Evolutionary conservation across 192 early-diverging fungal species (phyloP).

Genomic region (Coemansia umbellata): DNA sequence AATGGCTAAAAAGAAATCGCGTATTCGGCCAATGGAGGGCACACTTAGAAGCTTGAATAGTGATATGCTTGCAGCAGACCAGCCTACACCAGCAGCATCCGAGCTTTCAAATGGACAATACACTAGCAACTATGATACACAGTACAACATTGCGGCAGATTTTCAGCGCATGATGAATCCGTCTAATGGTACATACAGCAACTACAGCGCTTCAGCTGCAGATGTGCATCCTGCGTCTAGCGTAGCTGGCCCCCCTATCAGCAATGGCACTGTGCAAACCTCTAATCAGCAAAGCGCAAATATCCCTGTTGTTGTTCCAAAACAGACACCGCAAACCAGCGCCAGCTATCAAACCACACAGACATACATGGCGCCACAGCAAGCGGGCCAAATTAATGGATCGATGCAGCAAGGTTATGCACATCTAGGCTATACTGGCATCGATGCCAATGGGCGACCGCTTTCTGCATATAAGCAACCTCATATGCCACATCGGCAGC

Average conservation of each 20-base stretch:
- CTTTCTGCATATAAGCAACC: conserved; percentile 12
- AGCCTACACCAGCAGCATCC: background rate
- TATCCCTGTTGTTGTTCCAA: no score
- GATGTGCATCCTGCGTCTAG: background rate
- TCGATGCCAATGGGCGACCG: conserved; percentile 20
- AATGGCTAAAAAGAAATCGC: conserved; percentile 28
- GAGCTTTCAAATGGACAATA: no score
- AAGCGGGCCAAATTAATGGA: background rate
- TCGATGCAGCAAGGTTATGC: conserved; percentile 7
- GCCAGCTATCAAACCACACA: background rate
- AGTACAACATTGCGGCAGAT: conserved; percentile 21
- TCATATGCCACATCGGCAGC: background rate
- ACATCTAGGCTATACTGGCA: conserved; percentile 3
- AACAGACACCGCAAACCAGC: background rate
- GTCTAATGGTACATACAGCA: conserved; percentile 4
- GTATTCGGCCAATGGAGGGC: conserved; percentile 17
- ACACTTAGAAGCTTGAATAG: background rate
- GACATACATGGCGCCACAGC: background rate
- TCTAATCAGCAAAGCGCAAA: no score
- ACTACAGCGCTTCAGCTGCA: background rate
- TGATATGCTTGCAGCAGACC: background rate
- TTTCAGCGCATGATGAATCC: conserved; percentile 36
- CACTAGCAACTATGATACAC: conserved; percentile 15
- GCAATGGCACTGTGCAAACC: background rate
- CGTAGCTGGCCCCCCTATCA: background rate